phyloP scores from a whole-genome alignment of 1,284 basidiomycete species.

The Ceratobasidium sp. region DNA sequence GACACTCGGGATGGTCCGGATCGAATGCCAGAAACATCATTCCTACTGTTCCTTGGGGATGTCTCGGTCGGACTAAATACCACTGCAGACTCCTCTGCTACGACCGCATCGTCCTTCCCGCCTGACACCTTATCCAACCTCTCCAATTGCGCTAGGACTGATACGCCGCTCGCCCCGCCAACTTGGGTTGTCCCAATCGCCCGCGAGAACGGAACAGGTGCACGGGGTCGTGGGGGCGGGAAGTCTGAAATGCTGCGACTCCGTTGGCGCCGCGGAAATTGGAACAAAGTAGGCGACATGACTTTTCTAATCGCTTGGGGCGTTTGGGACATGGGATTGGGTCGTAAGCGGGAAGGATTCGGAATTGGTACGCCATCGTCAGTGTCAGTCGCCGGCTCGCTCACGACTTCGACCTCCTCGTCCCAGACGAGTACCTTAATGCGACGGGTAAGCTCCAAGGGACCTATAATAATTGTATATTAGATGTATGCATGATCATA shows the following conservation, averaged over 20 bases:
- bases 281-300: conserved; percentile 50
- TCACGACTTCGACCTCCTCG: conserved; percentile 82
- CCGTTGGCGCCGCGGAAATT: conserved; percentile 56
- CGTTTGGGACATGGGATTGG: conserved; percentile 59
- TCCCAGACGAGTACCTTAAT: conserved; percentile 82
- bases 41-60: not conserved
- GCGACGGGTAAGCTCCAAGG: conserved; percentile 81
- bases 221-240: conserved; percentile 67
- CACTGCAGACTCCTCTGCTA: conserved; percentile 59
- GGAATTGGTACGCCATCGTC: conserved; percentile 31
- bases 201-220: conserved; percentile 75
- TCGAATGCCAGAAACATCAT: conserved; percentile 9
- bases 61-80: conserved; percentile 49
- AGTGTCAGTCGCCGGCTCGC: conserved; percentile 47
- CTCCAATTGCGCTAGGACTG: conserved; percentile 80
- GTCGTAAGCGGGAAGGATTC: conserved; percentile 51
- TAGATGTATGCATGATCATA: not conserved
- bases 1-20: conserved; percentile 24
- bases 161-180: conserved; percentile 81
- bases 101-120: conserved; percentile 65
- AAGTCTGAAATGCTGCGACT: conserved; percentile 57
- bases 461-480: conserved; percentile 58
- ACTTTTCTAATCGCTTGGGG: conserved; percentile 37
- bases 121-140: conserved; percentile 79
- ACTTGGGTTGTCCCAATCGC: conserved; percentile 67